Evolutionary conservation across 352 stramenopile species (phyloP).

Genomic region (Aphanomyces stellatus): DNA sequence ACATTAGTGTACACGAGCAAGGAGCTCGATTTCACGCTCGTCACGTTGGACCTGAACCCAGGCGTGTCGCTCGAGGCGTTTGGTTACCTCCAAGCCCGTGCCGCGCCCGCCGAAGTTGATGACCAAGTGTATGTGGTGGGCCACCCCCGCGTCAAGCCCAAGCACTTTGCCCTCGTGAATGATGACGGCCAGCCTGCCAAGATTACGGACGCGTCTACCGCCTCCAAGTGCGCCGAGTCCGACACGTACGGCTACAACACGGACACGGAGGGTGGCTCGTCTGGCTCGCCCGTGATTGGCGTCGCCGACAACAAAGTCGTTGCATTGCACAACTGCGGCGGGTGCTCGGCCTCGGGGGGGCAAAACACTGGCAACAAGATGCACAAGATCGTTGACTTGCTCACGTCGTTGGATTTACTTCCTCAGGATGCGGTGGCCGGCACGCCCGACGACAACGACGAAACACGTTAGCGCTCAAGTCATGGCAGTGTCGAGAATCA

Average conservation of each 20-base stretch:
- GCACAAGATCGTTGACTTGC: no score
- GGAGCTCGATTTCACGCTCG: slow-evolving; percentile 38
- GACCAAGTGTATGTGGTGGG: not conserved
- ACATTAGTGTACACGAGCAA: slow-evolving; percentile 49
- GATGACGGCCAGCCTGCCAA: not conserved
- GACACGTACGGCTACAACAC: slow-evolving; percentile 45
- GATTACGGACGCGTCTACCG: slow-evolving; percentile 20
- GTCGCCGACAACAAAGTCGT: slow-evolving; percentile 44
- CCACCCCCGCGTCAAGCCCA: not conserved
- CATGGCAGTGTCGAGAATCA: no score
- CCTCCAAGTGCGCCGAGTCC: slow-evolving; percentile 27
- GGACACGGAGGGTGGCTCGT: slow-evolving; percentile 54
- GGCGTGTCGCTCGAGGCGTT: slow-evolving; percentile 30
- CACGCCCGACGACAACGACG: no score
- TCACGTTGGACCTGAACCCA: slow-evolving; percentile 28
- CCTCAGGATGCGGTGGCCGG: no score
- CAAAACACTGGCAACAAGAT: no score
- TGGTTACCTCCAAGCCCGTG: slow-evolving; percentile 54
- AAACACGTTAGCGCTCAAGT: no score
- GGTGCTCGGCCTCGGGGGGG: slow-evolving; percentile 30
- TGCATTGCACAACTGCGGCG: slow-evolving; percentile 56
- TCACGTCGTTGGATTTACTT: no score
- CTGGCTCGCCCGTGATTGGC: slow-evolving; percentile 46
- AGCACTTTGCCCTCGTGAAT: not conserved
- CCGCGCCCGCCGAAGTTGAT: slow-evolving; percentile 27